Evolutionary conservation across 176 grass and related monocot genomes (phyloP).

Genomic region (Canna indica): DNA sequence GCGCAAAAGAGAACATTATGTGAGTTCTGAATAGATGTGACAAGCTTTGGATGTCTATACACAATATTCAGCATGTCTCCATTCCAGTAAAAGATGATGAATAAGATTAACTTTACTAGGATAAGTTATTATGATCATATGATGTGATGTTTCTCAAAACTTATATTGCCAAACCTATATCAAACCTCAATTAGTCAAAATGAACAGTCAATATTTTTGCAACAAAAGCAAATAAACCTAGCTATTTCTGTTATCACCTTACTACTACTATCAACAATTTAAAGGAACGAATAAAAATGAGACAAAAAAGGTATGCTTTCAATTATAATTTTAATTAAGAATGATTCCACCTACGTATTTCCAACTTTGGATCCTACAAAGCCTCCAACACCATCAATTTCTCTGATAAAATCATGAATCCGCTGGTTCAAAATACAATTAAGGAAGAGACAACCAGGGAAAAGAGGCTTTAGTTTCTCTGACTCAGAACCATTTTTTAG

Average conservation of each 20-base stretch:
- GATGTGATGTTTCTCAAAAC: background rate
- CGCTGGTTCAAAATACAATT: slow-evolving; percentile 69
- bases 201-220: background rate
- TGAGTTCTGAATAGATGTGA: background rate
- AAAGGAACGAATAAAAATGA: background rate
- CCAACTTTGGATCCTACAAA: slow-evolving; percentile 79
- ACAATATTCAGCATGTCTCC: background rate
- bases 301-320: slow-evolving; percentile 13
- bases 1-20: background rate
- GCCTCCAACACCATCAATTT: slow-evolving; percentile 55
- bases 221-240: background rate
- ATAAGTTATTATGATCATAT: background rate
- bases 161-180: background rate
- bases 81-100: background rate
- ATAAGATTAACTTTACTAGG: background rate
- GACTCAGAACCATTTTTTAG: slow-evolving; percentile 47
- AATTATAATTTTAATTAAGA: background rate
- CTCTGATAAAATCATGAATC: slow-evolving; percentile 72
- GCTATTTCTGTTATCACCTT: background rate
- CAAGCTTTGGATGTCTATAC: background rate
- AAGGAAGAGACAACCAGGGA: slow-evolving; percentile 68
- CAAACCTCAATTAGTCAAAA: background rate
- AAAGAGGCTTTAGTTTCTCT: slow-evolving; percentile 54
- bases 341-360: slow-evolving; percentile 37
- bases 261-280: background rate